Evolutionary conservation across 345 rosid species (phyloP).

Genomic region (Turritis glabra): DNA sequence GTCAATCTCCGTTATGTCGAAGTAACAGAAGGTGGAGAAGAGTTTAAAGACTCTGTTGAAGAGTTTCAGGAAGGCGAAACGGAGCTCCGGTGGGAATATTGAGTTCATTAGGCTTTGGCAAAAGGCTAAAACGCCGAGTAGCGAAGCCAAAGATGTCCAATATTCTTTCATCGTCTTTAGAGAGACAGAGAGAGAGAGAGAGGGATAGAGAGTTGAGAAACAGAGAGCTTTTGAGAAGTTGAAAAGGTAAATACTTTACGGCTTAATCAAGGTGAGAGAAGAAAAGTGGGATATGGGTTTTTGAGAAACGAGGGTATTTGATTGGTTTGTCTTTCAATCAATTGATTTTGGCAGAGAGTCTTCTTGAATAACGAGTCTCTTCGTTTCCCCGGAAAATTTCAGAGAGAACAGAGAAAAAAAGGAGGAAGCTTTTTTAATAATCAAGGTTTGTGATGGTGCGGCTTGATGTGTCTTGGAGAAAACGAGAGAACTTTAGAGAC

Average conservation of each 20-base stretch:
- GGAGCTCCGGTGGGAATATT: constrained; percentile 33
- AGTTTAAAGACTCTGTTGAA: constrained; percentile 17
- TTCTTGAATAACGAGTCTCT: constrained; percentile 18
- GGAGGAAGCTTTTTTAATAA: neutral
- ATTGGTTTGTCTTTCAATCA: constrained; percentile 8
- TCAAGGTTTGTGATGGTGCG: constrained; percentile 2
- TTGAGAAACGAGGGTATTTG: constrained; percentile 16
- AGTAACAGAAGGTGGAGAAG: constrained; percentile 58
- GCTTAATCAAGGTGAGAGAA: constrained; percentile 13
- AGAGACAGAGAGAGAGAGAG: neutral
- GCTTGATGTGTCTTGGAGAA: neutral
- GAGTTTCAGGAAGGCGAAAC: constrained; percentile 12
- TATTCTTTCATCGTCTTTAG: constrained; percentile 23
- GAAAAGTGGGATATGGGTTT: neutral
- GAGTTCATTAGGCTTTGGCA: constrained; percentile 17
- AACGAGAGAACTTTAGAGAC: neutral
- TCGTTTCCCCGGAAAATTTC: neutral
- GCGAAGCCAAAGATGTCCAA: constrained; percentile 27
- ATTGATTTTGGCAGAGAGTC: constrained; percentile 1
- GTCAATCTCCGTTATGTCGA: constrained; percentile 85
- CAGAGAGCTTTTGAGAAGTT: neutral
- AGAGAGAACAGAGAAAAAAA: neutral
- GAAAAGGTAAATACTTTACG: constrained; percentile 21
- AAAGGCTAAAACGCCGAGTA: constrained; percentile 36
- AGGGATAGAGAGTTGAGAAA: neutral